phyloP scores from a whole-genome alignment of 805 yeast genomes.

The Schwanniomyces sp. region DNA sequence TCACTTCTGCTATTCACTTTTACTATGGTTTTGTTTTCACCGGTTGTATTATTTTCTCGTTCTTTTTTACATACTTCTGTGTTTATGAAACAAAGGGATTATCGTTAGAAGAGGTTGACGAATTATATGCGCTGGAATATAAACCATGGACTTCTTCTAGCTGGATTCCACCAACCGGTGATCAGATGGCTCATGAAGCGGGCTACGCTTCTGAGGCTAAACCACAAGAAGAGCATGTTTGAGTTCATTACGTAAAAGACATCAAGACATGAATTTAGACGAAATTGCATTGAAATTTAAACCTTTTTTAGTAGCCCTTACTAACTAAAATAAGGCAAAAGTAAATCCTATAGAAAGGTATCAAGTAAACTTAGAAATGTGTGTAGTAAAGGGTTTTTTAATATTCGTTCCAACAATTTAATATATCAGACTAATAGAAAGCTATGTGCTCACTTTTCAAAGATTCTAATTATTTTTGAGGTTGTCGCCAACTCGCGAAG shows the following conservation, averaged over 20 bases:
- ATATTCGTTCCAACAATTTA: too few relatives aligned
- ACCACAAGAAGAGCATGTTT: constrained; percentile 26
- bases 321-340: too few relatives aligned
- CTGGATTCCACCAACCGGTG: constrained; percentile 51
- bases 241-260: not conserved
- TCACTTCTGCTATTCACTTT: constrained; percentile 61
- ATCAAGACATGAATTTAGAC: too few relatives aligned
- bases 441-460: too few relatives aligned
- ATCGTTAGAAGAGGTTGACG: constrained; percentile 79
- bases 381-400: too few relatives aligned
- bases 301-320: too few relatives aligned
- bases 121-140: constrained; percentile 49
- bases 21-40: constrained; percentile 64
- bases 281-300: too few relatives aligned
- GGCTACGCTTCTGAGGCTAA: constrained; percentile 37
- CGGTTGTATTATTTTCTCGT: constrained; percentile 61
- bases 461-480: too few relatives aligned
- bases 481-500: too few relatives aligned
- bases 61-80: constrained; percentile 69
- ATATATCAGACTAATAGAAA: too few relatives aligned
- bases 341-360: too few relatives aligned
- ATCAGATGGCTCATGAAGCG: constrained; percentile 33
- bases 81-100: constrained; percentile 81
- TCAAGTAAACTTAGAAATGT: too few relatives aligned
- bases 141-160: constrained; percentile 40